phyloP scores from a whole-genome alignment of 1,139 yeast genomes.

The Hyphopichia burtonii region DNA sequence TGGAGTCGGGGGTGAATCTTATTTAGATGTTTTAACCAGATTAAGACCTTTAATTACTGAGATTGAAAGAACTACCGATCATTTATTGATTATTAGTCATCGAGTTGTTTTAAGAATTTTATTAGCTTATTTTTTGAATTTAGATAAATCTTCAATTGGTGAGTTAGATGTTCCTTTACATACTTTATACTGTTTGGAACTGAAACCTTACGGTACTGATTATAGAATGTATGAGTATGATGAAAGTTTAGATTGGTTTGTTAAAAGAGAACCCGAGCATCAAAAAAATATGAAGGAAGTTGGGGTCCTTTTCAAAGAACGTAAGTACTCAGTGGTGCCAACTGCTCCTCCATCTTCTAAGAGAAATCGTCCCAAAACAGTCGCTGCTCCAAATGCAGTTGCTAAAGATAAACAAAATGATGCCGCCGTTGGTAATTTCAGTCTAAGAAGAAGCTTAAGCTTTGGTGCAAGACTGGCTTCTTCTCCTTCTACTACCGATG shows the following conservation, averaged over 20 bases:
- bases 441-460: constrained; percentile 18
- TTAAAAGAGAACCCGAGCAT: constrained; percentile 66
- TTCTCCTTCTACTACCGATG: not conserved
- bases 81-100: constrained; percentile 79
- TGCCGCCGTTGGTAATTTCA: constrained; percentile 9
- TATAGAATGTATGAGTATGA: constrained; percentile 88
- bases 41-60: constrained; percentile 89
- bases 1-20: constrained; percentile 97
- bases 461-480: constrained; percentile 8
- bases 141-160: constrained; percentile 79
- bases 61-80: constrained; percentile 87
- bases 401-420: not conserved
- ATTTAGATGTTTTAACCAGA: constrained; percentile 87
- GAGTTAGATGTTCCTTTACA: constrained; percentile 92
- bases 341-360: constrained; percentile 56
- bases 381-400: not conserved
- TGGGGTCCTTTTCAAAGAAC: constrained; percentile 62
- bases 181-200: constrained; percentile 84
- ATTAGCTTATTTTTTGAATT: constrained; percentile 83
- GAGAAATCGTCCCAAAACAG: constrained; percentile 3
- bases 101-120: constrained; percentile 87
- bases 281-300: constrained; percentile 61
- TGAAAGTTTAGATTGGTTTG: constrained; percentile 76
- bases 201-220: constrained; percentile 92
- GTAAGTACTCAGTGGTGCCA: constrained; percentile 71